Percentiles rank a stretch among this genome's conserved stretches.
Evolutionary conservation across 2,329 filamentous ascomycete species (phyloP).

Genomic region (Fusarium sp.): DNA sequence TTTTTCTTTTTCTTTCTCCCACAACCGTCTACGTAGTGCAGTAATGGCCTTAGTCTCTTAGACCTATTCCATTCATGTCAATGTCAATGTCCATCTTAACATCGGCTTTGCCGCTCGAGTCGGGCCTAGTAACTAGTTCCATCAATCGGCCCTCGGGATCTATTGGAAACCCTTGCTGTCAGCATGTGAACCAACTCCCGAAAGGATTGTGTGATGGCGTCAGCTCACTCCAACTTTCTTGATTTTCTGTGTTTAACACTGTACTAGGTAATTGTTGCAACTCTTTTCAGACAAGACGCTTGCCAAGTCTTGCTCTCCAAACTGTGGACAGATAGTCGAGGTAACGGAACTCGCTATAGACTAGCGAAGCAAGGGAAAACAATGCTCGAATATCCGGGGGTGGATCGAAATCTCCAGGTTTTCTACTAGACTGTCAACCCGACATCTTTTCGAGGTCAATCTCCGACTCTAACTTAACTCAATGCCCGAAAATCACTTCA

Average conservation of each 20-base stretch:
- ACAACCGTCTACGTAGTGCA: background rate
- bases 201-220: slow-evolving; percentile 10
- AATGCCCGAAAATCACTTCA: slow-evolving; percentile 3
- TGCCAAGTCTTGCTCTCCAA: background rate
- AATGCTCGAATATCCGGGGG: slow-evolving; percentile 28
- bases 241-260: no score
- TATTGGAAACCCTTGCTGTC: slow-evolving; percentile 2
- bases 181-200: slow-evolving; percentile 29
- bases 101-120: slow-evolving; percentile 30
- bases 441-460: slow-evolving; percentile 12
- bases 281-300: slow-evolving; percentile 1
- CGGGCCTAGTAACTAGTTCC: slow-evolving; percentile 21
- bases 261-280: background rate
- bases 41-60: background rate
- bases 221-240: background rate
- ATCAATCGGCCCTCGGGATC: slow-evolving; percentile 25
- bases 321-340: background rate
- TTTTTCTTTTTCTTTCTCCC: background rate
- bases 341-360: background rate
- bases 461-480: slow-evolving; percentile 4
- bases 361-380: background rate
- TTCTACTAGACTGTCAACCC: background rate
- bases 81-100: background rate
- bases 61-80: background rate
- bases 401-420: slow-evolving; percentile 20